Percentiles rank a stretch among this genome's conserved stretches.
phyloP scores from a whole-genome alignment of 192 early-diverging fungal species.

The Coemansia sp. region DNA sequence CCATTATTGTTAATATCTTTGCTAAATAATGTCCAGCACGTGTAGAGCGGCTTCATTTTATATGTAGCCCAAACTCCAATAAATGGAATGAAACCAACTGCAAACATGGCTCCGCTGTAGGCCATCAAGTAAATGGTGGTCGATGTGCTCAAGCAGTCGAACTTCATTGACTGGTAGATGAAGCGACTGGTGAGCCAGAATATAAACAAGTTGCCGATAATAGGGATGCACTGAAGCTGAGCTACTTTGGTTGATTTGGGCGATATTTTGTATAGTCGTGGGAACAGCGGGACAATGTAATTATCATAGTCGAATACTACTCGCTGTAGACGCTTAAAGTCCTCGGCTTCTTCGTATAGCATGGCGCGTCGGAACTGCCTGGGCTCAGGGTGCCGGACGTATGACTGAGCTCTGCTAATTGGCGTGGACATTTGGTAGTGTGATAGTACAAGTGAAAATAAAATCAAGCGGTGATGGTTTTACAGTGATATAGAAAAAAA shows the following conservation, averaged over 20 bases:
- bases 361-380: conserved; percentile 33
- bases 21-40: conserved; percentile 49
- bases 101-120: conserved; percentile 15
- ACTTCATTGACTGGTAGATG: conserved; percentile 23
- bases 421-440: conserved; percentile 1
- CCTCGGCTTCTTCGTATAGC: conserved; percentile 28
- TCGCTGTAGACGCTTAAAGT: conserved; percentile 40
- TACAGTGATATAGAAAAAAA: conserved; percentile 11
- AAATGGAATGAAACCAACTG: conserved; percentile 51
- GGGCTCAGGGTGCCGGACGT: not conserved
- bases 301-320: conserved; percentile 47
- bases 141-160: conserved; percentile 26
- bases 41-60: conserved; percentile 36
- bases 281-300: conserved; percentile 45
- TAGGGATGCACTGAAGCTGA: conserved; percentile 50
- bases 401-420: not conserved
- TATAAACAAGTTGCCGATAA: conserved; percentile 46
- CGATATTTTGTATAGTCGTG: conserved; percentile 16
- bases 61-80: conserved; percentile 45
- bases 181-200: conserved; percentile 29
- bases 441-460: not conserved
- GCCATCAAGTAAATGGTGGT: conserved; percentile 32
- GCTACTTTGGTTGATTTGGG: conserved; percentile 51
- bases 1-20: conserved; percentile 35
- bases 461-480: not conserved